A percentile compares a stretch with the other conserved stretches of the same genome.
These are phyloP conservation scores for Xerocomellus amylosporus DNA, from an alignment of 768 basidiomycete species.

Conservation along the genomic window DNA sequence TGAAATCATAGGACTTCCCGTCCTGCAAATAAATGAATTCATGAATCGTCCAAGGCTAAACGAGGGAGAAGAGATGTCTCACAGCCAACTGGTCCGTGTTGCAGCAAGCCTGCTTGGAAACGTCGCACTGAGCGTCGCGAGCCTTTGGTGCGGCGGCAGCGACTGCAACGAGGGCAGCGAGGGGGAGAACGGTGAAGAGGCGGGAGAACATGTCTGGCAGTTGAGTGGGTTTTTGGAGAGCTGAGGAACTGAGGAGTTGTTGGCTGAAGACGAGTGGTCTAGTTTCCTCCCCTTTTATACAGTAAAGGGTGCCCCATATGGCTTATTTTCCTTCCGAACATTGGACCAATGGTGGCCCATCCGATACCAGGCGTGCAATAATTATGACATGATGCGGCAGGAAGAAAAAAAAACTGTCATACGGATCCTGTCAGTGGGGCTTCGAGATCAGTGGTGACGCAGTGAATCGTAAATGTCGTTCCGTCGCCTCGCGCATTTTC, in stretches of 20 bases:
- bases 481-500: too few relatives aligned
- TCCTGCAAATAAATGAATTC: background rate
- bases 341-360: too few relatives aligned
- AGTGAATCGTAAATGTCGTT: too few relatives aligned
- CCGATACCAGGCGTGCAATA: too few relatives aligned
- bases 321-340: background rate
- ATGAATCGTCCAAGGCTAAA: background rate
- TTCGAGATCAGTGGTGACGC: too few relatives aligned
- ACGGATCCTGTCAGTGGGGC: too few relatives aligned
- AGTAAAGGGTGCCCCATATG: background rate
- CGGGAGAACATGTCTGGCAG: slow-evolving; percentile 7
- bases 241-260: background rate
- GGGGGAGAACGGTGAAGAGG: slow-evolving; percentile 2
- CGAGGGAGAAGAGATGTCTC: background rate
- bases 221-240: background rate
- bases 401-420: too few relatives aligned
- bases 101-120: too few relatives aligned
- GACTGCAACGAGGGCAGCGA: slow-evolving; percentile 9
- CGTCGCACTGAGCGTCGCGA: background rate
- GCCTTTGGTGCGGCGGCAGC: slow-evolving; percentile 1
- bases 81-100: too few relatives aligned
- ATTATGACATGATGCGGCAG: too few relatives aligned
- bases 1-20: too few relatives aligned
- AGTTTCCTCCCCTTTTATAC: background rate
- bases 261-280: background rate